Conservation (phyloP, 768 basidiomycete species). For the Trametes coccinea region DNA sequence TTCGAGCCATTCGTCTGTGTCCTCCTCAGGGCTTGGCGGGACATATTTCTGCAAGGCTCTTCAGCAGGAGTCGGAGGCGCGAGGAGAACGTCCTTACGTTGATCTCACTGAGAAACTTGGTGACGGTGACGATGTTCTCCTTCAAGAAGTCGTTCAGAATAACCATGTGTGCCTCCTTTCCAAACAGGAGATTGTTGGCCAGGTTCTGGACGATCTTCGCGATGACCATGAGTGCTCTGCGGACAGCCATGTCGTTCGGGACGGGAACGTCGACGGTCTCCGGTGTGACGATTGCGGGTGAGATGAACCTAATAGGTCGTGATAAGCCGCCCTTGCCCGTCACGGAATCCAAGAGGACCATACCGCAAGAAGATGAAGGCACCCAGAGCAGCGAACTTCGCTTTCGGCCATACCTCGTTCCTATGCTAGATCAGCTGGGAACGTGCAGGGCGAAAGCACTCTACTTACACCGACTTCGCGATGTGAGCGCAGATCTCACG, state of each 20-base stretch:
- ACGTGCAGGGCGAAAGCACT: not conserved
- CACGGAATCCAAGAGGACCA: slow-evolving; percentile 8
- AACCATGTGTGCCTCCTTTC: slow-evolving; percentile 87
- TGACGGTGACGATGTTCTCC: slow-evolving; percentile 70
- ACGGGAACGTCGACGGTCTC: slow-evolving; percentile 82
- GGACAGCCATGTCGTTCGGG: slow-evolving; percentile 59
- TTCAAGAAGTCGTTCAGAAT: slow-evolving; percentile 74
- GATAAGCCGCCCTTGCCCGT: not conserved
- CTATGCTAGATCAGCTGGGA: slow-evolving; percentile 33
- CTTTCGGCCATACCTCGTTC: slow-evolving; percentile 70
- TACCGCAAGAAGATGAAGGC: slow-evolving; percentile 91
- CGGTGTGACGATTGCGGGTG: slow-evolving; percentile 86
- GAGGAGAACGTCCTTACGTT: slow-evolving; percentile 47
- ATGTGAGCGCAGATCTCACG: slow-evolving; percentile 87
- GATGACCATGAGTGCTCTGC: slow-evolving; percentile 81
- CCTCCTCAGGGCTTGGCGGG: slow-evolving; percentile 52
- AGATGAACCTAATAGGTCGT: slow-evolving; percentile 66
- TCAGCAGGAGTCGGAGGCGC: not conserved
- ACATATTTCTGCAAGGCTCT: slow-evolving; percentile 41
- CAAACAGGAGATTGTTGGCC: slow-evolving; percentile 93
- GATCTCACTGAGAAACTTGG: slow-evolving; percentile 74
- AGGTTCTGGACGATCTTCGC: slow-evolving; percentile 92
- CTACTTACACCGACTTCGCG: slow-evolving; percentile 68
- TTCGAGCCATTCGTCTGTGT: slow-evolving; percentile 70
- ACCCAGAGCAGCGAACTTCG: slow-evolving; percentile 80